Percentiles rank a stretch among this genome's conserved stretches.
These are phyloP conservation scores for Physcomitrellopsis africana DNA, from an alignment of 225 moss, liverwort and hornwort genomes.

Conservation along the genomic window DNA sequence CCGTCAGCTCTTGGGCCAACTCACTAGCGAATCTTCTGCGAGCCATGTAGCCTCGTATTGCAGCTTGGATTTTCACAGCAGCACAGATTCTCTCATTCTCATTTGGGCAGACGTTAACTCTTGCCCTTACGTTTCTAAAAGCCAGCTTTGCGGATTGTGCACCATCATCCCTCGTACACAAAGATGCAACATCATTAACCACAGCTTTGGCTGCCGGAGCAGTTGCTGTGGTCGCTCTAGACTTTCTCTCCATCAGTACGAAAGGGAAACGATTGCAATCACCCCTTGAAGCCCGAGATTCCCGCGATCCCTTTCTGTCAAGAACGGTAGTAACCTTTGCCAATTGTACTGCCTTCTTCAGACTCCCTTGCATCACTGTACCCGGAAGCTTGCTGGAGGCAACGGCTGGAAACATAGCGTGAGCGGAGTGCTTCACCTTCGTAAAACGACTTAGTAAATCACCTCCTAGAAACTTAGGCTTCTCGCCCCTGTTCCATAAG, in stretches of 20 bases:
- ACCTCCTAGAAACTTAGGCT: slow-evolving; percentile 16
- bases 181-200: neutral
- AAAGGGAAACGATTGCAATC: neutral
- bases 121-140: neutral
- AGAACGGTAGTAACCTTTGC: slow-evolving; percentile 42
- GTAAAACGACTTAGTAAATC: slow-evolving; percentile 24
- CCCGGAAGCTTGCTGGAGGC: slow-evolving; percentile 35
- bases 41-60: slow-evolving; percentile 42
- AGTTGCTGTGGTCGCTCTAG: slow-evolving; percentile 2
- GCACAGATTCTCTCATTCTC: slow-evolving; percentile 36
- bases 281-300: slow-evolving; percentile 33
- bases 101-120: neutral
- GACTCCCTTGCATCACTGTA: slow-evolving; percentile 35
- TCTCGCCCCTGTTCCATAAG: slow-evolving; percentile 1
- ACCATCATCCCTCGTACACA: too few species aligned
- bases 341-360: slow-evolving; percentile 38
- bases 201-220: slow-evolving; percentile 1
- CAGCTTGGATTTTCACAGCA: slow-evolving; percentile 48
- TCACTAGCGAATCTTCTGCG: slow-evolving; percentile 28
- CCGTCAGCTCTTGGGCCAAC: slow-evolving; percentile 29
- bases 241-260: neutral
- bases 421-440: slow-evolving; percentile 32
- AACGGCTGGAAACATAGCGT: slow-evolving; percentile 33
- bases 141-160: neutral
- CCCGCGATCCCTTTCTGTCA: slow-evolving; percentile 40